Evolutionary conservation across 805 yeast genomes (phyloP).

Genomic region (Nakazawaea wyomingensis): DNA sequence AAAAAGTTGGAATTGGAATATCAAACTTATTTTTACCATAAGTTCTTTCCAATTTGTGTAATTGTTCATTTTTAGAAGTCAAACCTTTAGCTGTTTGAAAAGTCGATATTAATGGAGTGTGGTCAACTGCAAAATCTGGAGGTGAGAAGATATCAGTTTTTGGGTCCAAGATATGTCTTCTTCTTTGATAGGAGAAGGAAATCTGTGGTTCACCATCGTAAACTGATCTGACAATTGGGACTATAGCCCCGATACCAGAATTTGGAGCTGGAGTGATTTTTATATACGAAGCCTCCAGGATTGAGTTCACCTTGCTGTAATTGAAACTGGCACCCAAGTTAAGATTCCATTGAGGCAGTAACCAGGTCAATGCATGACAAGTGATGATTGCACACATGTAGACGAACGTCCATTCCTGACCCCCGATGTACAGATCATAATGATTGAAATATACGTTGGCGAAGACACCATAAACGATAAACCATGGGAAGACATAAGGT

Average conservation of each 20-base stretch:
- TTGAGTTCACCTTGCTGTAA: constrained; percentile 44
- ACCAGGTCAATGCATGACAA: constrained; percentile 68
- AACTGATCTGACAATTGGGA: constrained; percentile 49
- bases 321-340: constrained; percentile 65
- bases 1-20: constrained; percentile 89
- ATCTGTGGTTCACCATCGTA: constrained; percentile 55
- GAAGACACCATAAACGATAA: constrained; percentile 71
- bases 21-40: constrained; percentile 89
- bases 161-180: constrained; percentile 72
- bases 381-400: constrained; percentile 71
- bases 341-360: constrained; percentile 93
- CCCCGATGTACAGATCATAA: constrained; percentile 79
- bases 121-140: constrained; percentile 71
- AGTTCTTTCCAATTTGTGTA: constrained; percentile 40
- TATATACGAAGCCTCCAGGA: constrained; percentile 66
- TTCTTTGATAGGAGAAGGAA: constrained; percentile 84
- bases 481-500: constrained; percentile 82
- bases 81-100: constrained; percentile 45
- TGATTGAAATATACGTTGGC: constrained; percentile 55
- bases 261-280: constrained; percentile 79
- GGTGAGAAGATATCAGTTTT: constrained; percentile 60
- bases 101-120: constrained; percentile 47
- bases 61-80: constrained; percentile 16
- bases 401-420: constrained; percentile 95
- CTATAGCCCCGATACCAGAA: constrained; percentile 81